Percentiles rank a stretch among this genome's conserved stretches.
These are phyloP conservation scores for Sclerospora graminicola DNA, from an alignment of 352 stramenopile genomes.

Conservation along the genomic window DNA sequence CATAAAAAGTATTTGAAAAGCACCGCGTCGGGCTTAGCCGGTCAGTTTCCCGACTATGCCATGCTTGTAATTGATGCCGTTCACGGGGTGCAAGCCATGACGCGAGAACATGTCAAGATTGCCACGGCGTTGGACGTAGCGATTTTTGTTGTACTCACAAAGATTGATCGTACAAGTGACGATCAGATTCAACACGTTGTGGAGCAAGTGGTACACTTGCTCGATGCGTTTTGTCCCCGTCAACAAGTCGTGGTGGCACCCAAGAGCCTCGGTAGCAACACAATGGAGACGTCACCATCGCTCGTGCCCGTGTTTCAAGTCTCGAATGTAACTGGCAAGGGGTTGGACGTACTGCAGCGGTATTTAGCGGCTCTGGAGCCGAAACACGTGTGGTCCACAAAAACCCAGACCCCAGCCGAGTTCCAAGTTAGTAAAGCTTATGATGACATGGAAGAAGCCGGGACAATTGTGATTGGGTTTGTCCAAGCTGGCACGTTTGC, in stretches of 20 bases:
- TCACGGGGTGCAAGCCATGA: slow-evolving; percentile 60
- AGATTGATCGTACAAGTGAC: slow-evolving; percentile 36
- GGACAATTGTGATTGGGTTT: slow-evolving; percentile 59
- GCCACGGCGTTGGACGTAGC: slow-evolving; percentile 55
- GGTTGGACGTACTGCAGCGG: slow-evolving; percentile 40
- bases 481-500: slow-evolving; percentile 61
- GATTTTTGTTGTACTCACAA: slow-evolving; percentile 79
- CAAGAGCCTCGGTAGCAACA: slow-evolving; percentile 4
- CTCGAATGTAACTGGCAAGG: slow-evolving; percentile 48
- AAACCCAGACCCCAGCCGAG: slow-evolving; percentile 39
- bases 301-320: slow-evolving; percentile 50
- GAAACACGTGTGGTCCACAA: slow-evolving; percentile 49
- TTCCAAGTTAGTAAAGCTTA: slow-evolving; percentile 78
- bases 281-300: slow-evolving; percentile 3
- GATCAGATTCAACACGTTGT: slow-evolving; percentile 42
- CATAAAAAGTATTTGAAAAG: slow-evolving; percentile 87
- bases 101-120: slow-evolving; percentile 71
- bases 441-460: slow-evolving; percentile 57
- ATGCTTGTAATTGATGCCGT: slow-evolving; percentile 76
- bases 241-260: slow-evolving; percentile 13
- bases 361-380: slow-evolving; percentile 49
- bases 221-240: slow-evolving; percentile 25
- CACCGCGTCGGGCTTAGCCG: slow-evolving; percentile 71
- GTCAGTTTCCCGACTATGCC: slow-evolving; percentile 79
- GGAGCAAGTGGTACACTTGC: slow-evolving; percentile 30